Evolutionary conservation across 441 rosid species (phyloP).

Genomic region (Pelargonium fulgidum): DNA sequence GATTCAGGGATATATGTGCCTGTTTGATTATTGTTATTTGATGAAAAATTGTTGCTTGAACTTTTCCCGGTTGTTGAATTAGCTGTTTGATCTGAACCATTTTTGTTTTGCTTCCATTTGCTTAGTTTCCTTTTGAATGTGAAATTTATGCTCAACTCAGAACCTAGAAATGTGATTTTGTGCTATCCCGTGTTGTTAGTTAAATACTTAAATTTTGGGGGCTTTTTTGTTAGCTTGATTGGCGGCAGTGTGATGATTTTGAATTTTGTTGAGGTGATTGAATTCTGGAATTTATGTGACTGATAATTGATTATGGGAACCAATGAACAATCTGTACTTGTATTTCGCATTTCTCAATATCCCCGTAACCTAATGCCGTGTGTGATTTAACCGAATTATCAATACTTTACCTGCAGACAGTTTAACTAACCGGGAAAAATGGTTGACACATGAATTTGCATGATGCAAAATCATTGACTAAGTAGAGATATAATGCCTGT

Average conservation of each 20-base stretch:
- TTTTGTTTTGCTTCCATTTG: not conserved
- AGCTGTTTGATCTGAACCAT: not conserved
- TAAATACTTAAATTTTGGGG: too few relatives aligned
- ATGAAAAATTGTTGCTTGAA: too few relatives aligned
- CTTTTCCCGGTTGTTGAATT: too few relatives aligned
- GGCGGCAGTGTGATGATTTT: not conserved
- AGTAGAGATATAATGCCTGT: not conserved
- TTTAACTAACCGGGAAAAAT: not conserved
- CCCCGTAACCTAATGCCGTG: too few relatives aligned
- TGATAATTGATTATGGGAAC: not conserved
- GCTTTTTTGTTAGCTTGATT: not conserved
- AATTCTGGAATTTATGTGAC: not conserved
- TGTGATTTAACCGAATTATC: not conserved
- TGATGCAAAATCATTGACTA: not conserved
- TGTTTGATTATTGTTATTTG: too few relatives aligned
- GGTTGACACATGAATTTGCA: not conserved
- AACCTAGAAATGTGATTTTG: not conserved
- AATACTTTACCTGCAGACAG: too few relatives aligned
- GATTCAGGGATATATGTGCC: too few relatives aligned
- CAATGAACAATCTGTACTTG: not conserved
- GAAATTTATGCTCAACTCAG: not conserved
- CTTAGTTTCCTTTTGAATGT: slow-evolving; percentile 1
- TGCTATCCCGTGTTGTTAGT: not conserved
- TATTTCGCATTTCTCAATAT: too few relatives aligned
- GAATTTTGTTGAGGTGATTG: not conserved